Percentiles rank a stretch among this genome's conserved stretches.
phyloP scores from a whole-genome alignment of 805 yeast genomes.

The Brettanomyces naardenensis region DNA sequence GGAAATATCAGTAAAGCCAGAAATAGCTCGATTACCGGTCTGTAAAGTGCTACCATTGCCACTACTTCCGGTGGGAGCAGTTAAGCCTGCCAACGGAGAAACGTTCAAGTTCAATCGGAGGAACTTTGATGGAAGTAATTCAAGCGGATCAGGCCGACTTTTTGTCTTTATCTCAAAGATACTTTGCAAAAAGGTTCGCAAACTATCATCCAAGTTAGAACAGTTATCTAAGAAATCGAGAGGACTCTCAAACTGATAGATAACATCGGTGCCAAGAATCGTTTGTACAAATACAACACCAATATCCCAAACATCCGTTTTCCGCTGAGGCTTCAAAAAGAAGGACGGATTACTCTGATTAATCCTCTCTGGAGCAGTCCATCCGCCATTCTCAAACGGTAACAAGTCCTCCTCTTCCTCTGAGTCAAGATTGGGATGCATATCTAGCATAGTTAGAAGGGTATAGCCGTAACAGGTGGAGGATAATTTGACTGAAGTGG shows the following conservation, averaged over 20 bases:
- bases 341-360: slow-evolving; percentile 15
- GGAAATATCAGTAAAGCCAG: slow-evolving; percentile 18
- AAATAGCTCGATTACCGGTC: slow-evolving; percentile 2
- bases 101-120: slow-evolving; percentile 57
- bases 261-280: slow-evolving; percentile 50
- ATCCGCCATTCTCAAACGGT: slow-evolving; percentile 30
- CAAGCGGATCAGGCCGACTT: slow-evolving; percentile 76
- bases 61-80: background rate
- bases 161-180: slow-evolving; percentile 61
- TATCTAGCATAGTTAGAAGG: slow-evolving; percentile 30
- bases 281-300: slow-evolving; percentile 72
- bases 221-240: slow-evolving; percentile 45
- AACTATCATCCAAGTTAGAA: slow-evolving; percentile 38
- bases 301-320: slow-evolving; percentile 90
- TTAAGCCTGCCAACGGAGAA: slow-evolving; percentile 22
- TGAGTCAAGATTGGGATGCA: slow-evolving; percentile 23
- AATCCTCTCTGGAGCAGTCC: slow-evolving; percentile 79
- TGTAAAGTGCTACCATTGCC: background rate
- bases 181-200: slow-evolving; percentile 56
- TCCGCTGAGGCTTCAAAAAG: slow-evolving; percentile 49
- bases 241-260: slow-evolving; percentile 51
- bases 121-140: slow-evolving; percentile 76
- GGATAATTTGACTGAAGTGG: slow-evolving; percentile 49
- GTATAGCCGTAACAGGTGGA: slow-evolving; percentile 54
- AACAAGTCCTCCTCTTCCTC: slow-evolving; percentile 14